Percentiles rank a stretch among this genome's conserved stretches.
These are phyloP conservation scores for Jackrogersella multiformis DNA, from an alignment of 495 filamentous ascomycete species.

Conservation along the genomic window DNA sequence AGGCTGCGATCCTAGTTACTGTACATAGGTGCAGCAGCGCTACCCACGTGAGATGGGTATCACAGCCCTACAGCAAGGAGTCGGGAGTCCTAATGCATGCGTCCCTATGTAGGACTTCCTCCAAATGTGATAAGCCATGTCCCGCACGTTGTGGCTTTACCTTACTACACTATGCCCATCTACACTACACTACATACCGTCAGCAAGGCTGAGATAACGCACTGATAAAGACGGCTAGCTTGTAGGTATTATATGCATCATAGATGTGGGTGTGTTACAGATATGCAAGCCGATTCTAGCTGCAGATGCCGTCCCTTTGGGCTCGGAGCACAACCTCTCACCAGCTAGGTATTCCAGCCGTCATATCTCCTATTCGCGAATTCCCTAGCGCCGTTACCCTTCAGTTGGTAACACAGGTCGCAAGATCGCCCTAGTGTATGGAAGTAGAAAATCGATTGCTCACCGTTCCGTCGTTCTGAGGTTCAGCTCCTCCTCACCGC, in stretches of 20 bases:
- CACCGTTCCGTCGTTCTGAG: constrained; percentile 15
- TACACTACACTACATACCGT: not conserved
- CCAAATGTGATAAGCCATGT: constrained; percentile 19
- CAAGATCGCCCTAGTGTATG: constrained; percentile 3
- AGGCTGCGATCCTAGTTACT: constrained; percentile 11
- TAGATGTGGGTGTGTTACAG: constrained; percentile 40
- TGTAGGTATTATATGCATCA: constrained; percentile 17
- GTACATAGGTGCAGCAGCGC: constrained; percentile 28
- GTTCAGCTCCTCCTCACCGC: constrained; percentile 34
- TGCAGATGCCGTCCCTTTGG: constrained; percentile 33
- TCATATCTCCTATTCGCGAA: constrained; percentile 36
- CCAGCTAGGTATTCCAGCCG: constrained; percentile 14
- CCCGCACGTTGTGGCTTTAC: constrained; percentile 6
- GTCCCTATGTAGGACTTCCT: constrained; percentile 7
- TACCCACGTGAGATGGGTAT: constrained; percentile 37
- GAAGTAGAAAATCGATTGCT: constrained; percentile 14
- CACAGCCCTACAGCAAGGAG: constrained; percentile 33
- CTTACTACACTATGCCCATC: not conserved
- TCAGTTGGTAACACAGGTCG: constrained; percentile 34
- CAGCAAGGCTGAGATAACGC: constrained; percentile 27
- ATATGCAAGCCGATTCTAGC: constrained; percentile 39
- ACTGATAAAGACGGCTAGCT: constrained; percentile 11
- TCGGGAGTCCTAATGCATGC: constrained; percentile 22
- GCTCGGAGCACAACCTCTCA: constrained; percentile 14
- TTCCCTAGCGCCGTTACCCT: constrained; percentile 26